Conservation (phyloP, 768 basidiomycete genomes). For the Clitopilus passeckerianus region DNA sequence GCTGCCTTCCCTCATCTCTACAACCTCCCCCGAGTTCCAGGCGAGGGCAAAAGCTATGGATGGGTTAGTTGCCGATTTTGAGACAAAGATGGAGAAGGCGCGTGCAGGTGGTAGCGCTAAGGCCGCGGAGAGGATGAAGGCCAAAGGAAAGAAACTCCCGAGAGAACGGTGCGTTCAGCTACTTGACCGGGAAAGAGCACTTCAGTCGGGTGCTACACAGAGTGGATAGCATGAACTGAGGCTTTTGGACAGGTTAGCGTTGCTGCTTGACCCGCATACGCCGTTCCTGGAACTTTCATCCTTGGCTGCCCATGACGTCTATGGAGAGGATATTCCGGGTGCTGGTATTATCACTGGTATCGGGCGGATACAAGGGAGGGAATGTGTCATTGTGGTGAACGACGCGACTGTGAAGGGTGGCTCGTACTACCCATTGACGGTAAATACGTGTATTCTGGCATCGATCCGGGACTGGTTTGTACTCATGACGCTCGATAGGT, state of each 20-base stretch:
- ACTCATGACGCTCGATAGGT: constrained; percentile 38
- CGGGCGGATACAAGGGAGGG: constrained; percentile 71
- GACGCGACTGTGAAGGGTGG: constrained; percentile 94
- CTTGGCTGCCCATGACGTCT: constrained; percentile 85
- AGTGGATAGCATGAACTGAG: background rate
- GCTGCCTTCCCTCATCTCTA: constrained; percentile 67
- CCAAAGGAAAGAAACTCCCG: constrained; percentile 78
- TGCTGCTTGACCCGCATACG: constrained; percentile 78
- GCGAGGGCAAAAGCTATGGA: constrained; percentile 69
- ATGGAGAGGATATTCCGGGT: constrained; percentile 74
- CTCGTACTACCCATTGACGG: constrained; percentile 86
- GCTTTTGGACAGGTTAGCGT: constrained; percentile 43
- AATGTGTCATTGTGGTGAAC: constrained; percentile 90
- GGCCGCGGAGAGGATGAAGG: constrained; percentile 69
- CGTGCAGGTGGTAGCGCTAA: constrained; percentile 72
- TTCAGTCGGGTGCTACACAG: too few relatives aligned
- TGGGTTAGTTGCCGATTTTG: constrained; percentile 57
- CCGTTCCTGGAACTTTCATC: constrained; percentile 89
- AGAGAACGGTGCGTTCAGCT: constrained; percentile 61
- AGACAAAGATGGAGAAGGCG: constrained; percentile 50
- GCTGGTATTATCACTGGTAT: constrained; percentile 90
- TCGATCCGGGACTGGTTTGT: background rate
- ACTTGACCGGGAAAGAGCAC: too few relatives aligned
- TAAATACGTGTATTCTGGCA: constrained; percentile 15
- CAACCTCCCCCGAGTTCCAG: constrained; percentile 66